Percentiles rank a stretch among this genome's conserved stretches.
Evolutionary conservation across 352 stramenopile genomes (phyloP).

Genomic region (Pythium apleroticum): DNA sequence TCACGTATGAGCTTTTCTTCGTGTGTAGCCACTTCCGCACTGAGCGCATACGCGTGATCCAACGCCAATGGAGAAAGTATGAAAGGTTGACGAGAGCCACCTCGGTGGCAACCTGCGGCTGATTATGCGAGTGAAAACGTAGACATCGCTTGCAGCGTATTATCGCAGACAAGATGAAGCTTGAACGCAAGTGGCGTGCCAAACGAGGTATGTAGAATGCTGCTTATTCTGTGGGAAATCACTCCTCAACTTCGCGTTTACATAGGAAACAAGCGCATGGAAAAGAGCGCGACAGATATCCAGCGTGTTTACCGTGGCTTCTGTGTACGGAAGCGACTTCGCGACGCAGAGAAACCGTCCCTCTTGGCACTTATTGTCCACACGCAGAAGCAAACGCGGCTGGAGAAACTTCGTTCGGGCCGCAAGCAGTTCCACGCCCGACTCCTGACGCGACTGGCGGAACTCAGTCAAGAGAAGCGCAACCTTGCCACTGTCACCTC

Average conservation of each 20-base stretch:
- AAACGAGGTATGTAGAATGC: constrained; percentile 21
- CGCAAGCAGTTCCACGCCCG: constrained; percentile 29
- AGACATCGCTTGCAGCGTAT: constrained; percentile 29
- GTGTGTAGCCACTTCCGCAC: constrained; percentile 15
- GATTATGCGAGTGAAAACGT: too few species aligned
- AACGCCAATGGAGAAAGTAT: constrained; percentile 29
- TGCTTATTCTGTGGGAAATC: too few species aligned
- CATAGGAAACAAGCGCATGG: constrained; percentile 31
- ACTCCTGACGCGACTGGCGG: constrained; percentile 18
- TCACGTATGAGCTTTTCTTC: too few species aligned
- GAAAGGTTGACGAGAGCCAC: neutral
- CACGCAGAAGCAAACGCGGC: constrained; percentile 23
- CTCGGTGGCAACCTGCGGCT: neutral
- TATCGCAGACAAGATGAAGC: constrained; percentile 26
- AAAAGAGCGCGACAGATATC: constrained; percentile 36
- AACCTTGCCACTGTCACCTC: constrained; percentile 22
- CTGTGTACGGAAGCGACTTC: constrained; percentile 28
- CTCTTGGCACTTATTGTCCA: constrained; percentile 13
- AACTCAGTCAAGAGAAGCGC: constrained; percentile 19
- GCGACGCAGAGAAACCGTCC: constrained; percentile 15
- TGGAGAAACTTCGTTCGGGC: constrained; percentile 26
- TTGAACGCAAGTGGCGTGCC: constrained; percentile 35
- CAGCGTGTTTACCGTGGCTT: constrained; percentile 50
- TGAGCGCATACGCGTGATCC: constrained; percentile 24
- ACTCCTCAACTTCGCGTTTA: neutral